phyloP scores from a whole-genome alignment of 1,284 basidiomycete species.

The Sporisorium sorghi region DNA sequence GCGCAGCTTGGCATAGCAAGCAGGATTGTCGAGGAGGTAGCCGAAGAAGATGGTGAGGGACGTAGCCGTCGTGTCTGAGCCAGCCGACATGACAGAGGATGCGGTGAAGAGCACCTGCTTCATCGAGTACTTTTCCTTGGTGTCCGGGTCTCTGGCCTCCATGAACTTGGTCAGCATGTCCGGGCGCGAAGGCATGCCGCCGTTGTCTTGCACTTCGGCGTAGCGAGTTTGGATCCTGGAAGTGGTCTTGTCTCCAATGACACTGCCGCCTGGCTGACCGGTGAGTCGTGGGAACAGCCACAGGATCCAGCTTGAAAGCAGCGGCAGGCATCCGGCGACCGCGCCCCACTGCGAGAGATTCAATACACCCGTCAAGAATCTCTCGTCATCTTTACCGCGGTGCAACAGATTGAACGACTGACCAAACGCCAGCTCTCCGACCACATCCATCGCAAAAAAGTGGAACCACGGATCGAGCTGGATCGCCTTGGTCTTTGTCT shows the following conservation, averaged over 20 bases:
- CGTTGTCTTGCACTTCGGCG: slow-evolving; percentile 44
- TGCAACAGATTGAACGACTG: slow-evolving; percentile 49
- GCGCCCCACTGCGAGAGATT: slow-evolving; percentile 60
- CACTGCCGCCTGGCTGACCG: slow-evolving; percentile 53
- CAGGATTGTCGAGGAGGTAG: slow-evolving; percentile 58
- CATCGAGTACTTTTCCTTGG: slow-evolving; percentile 38
- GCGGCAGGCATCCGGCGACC: slow-evolving; percentile 47
- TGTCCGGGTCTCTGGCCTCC: slow-evolving; percentile 49
- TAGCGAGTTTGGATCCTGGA: slow-evolving; percentile 49
- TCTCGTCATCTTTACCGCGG: slow-evolving; percentile 36
- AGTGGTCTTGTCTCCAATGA: slow-evolving; percentile 49
- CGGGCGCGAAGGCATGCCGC: slow-evolving; percentile 27
- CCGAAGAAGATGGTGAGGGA: slow-evolving; percentile 61
- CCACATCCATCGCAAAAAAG: slow-evolving; percentile 62
- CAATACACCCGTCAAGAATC: slow-evolving; percentile 50
- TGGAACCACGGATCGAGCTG: slow-evolving; percentile 54
- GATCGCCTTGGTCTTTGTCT: slow-evolving; percentile 30
- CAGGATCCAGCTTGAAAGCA: slow-evolving; percentile 34
- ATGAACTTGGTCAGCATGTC: slow-evolving; percentile 61
- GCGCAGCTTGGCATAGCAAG: slow-evolving; percentile 52
- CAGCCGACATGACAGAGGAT: slow-evolving; percentile 56
- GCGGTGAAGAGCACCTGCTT: slow-evolving; percentile 46
- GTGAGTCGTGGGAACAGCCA: slow-evolving; percentile 44
- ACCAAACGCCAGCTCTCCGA: slow-evolving; percentile 58
- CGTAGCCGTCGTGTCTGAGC: slow-evolving; percentile 63